These are phyloP conservation scores for Candida orba DNA, from an alignment of 805 yeast species.

Conservation along the genomic window DNA sequence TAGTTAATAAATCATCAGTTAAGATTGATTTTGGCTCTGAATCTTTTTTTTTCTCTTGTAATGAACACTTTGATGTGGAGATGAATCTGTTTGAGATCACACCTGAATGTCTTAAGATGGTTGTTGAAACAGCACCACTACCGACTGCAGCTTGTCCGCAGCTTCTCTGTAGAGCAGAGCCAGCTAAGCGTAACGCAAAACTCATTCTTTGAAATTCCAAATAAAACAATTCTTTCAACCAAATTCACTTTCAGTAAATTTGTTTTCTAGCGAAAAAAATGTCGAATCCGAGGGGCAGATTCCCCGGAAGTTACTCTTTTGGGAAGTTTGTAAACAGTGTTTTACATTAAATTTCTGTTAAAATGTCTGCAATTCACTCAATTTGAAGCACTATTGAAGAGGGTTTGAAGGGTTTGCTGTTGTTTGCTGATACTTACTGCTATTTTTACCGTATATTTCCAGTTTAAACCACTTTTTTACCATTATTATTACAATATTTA, in stretches of 20 bases:
- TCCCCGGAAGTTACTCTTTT: conserved; percentile 8
- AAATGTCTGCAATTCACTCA: not conserved
- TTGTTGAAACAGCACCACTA: not conserved
- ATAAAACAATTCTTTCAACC: too few species aligned
- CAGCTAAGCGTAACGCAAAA: not conserved
- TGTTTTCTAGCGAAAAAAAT: not conserved
- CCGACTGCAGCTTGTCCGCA: not conserved
- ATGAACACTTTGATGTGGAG: conserved; percentile 10
- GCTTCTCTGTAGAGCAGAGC: not conserved
- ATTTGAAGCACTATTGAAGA: not conserved
- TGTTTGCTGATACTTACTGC: not conserved
- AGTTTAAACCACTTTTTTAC: not conserved
- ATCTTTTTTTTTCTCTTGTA: conserved; percentile 17
- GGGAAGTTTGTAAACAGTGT: conserved; percentile 7
- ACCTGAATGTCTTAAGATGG: not conserved
- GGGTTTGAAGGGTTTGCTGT: too few species aligned
- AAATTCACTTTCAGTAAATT: too few species aligned
- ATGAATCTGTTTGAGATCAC: conserved; percentile 10
- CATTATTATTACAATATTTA: not conserved
- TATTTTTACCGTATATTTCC: too few species aligned
- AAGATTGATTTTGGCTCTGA: conserved; percentile 45
- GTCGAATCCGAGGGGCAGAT: not conserved
- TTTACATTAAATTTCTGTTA: not conserved
- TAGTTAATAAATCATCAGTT: conserved; percentile 73
- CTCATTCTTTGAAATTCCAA: conserved; percentile 4